Evolutionary conservation across 2,329 filamentous ascomycete genomes (phyloP).

Genomic region (Colletotrichum trifolii): DNA sequence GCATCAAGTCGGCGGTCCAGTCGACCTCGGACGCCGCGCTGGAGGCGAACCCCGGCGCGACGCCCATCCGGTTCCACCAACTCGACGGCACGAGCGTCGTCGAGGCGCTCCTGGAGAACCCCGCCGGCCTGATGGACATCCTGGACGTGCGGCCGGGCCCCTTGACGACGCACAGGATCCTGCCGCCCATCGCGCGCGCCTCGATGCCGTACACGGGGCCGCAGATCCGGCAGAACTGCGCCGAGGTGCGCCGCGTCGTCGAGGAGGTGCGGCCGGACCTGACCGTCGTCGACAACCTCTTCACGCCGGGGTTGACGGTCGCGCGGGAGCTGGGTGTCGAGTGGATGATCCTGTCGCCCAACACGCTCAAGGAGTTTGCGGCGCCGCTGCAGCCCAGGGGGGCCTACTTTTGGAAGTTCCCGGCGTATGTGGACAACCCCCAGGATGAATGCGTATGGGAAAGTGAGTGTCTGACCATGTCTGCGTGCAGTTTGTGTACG

Average conservation of each 20-base stretch:
- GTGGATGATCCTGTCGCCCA: slow-evolving; percentile 4
- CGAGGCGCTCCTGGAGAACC: slow-evolving; percentile 19
- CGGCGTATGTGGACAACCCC: slow-evolving; percentile 39
- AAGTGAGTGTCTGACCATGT: slow-evolving; percentile 35
- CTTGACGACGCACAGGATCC: slow-evolving; percentile 17
- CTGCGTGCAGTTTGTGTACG: neutral
- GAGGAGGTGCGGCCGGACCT: slow-evolving; percentile 25
- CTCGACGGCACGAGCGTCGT: slow-evolving; percentile 5
- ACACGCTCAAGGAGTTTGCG: neutral
- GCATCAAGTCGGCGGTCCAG: neutral
- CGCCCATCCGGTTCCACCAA: slow-evolving; percentile 7
- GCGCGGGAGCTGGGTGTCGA: slow-evolving; percentile 16
- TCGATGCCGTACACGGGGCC: slow-evolving; percentile 22
- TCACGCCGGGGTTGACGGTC: slow-evolving; percentile 29
- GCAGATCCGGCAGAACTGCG: slow-evolving; percentile 18
- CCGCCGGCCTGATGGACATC: slow-evolving; percentile 10
- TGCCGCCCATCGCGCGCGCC: slow-evolving; percentile 14
- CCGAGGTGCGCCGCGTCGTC: slow-evolving; percentile 15
- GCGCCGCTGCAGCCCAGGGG: neutral
- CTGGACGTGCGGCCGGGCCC: slow-evolving; percentile 13
- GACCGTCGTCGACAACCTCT: slow-evolving; percentile 30
- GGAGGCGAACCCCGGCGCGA: neutral
- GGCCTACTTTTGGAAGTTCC: slow-evolving; percentile 50
- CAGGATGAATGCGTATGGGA: too few relatives aligned
- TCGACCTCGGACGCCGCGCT: neutral